Conservation (phyloP, 768 basidiomycete genomes). For the Boletus vinaceobasis region DNA sequence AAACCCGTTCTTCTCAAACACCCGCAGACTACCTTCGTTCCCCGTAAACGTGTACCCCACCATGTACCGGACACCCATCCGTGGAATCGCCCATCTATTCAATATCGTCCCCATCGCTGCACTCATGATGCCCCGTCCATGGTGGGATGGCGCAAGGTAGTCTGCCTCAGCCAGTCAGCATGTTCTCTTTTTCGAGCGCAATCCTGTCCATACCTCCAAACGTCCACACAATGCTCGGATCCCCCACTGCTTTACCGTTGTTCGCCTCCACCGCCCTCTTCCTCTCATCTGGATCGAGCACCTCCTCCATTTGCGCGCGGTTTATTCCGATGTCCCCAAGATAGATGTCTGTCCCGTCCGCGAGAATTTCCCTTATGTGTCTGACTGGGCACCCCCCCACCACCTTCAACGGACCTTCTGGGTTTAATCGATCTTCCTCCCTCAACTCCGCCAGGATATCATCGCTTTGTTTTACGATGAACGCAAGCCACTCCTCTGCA, state of each 20-base stretch:
- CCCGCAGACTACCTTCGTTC: constrained; percentile 58
- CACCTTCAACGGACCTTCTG: constrained; percentile 26
- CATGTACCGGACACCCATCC: constrained; percentile 55
- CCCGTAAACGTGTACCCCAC: constrained; percentile 43
- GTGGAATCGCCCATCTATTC: constrained; percentile 57
- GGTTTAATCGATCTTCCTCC: constrained; percentile 13
- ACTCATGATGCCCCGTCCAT: constrained; percentile 71
- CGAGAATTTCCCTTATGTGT: constrained; percentile 49
- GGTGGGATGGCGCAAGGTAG: constrained; percentile 57
- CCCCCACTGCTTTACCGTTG: constrained; percentile 38
- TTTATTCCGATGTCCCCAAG: constrained; percentile 40
- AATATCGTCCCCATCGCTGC: constrained; percentile 56
- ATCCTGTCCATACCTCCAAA: constrained; percentile 48
- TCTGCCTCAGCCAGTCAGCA: constrained; percentile 37
- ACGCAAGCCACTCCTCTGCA: constrained; percentile 37
- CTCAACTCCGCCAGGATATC: constrained; percentile 19
- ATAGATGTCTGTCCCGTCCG: constrained; percentile 51
- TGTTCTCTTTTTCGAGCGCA: neutral
- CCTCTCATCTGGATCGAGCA: constrained; percentile 37
- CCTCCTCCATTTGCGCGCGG: constrained; percentile 27
- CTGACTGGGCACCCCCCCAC: constrained; percentile 49
- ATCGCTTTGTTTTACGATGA: constrained; percentile 18
- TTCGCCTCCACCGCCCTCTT: constrained; percentile 40
- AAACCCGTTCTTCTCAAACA: constrained; percentile 70
- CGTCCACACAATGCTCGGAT: constrained; percentile 57